A percentile compares a stretch with the other conserved stretches of the same genome.
phyloP scores from a whole-genome alignment of 1,284 basidiomycete species.

The Ustilago curta region DNA sequence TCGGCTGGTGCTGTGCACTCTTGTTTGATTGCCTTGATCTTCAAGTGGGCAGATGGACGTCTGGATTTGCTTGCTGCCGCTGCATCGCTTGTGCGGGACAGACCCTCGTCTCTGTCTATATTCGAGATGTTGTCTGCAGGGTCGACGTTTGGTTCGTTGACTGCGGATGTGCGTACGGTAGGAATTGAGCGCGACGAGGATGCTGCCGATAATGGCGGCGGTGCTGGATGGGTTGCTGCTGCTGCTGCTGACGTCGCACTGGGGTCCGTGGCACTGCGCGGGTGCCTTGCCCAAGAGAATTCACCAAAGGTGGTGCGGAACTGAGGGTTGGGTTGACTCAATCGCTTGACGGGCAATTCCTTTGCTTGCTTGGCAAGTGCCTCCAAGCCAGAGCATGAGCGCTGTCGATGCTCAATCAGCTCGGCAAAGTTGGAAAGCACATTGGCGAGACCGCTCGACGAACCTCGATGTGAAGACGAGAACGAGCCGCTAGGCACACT shows the following conservation, averaged over 20 bases:
- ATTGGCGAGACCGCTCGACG: conserved; percentile 33
- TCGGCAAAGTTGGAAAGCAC: conserved; percentile 50
- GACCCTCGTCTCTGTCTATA: conserved; percentile 1
- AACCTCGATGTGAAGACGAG: conserved; percentile 32
- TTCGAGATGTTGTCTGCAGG: conserved; percentile 2
- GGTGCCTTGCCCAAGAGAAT: conserved; percentile 31
- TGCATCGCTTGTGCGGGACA: conserved; percentile 7
- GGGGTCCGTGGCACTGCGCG: conserved; percentile 8
- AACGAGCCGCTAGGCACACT: conserved; percentile 28
- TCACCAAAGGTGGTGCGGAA: conserved; percentile 44
- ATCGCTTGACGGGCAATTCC: conserved; percentile 42
- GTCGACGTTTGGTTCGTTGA: conserved; percentile 19
- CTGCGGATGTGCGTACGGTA: not conserved
- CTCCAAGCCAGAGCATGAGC: conserved; percentile 46
- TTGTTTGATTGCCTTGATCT: conserved; percentile 27
- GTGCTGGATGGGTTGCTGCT: not conserved
- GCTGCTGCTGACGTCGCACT: not conserved
- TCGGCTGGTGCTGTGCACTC: conserved; percentile 8
- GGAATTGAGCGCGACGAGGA: conserved; percentile 3
- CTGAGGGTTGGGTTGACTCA: conserved; percentile 48
- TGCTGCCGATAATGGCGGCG: not conserved
- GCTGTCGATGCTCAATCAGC: conserved; percentile 48
- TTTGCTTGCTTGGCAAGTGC: conserved; percentile 45
- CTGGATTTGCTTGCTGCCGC: not conserved
- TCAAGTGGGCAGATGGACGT: conserved; percentile 13